Percentiles rank a stretch among this genome's conserved stretches.
Conservation (phyloP, 2,329 filamentous ascomycete genomes). For the Leptodontidium sp. region DNA sequence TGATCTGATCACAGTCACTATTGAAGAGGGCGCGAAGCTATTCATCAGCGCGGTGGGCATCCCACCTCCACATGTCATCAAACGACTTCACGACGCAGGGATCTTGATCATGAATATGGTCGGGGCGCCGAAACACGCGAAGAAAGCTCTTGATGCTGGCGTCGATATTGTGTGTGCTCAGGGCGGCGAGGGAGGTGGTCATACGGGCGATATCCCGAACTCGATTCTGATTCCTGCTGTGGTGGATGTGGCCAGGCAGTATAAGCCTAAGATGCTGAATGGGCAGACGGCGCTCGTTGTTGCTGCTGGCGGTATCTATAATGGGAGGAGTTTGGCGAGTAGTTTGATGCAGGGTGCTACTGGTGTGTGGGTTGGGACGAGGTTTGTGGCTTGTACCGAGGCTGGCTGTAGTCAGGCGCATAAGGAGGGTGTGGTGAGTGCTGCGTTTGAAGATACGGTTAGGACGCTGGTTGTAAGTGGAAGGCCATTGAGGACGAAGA, state of each 20-base stretch:
- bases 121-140: constrained; percentile 87
- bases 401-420: constrained; percentile 83
- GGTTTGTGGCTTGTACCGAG: constrained; percentile 86
- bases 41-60: constrained; percentile 92
- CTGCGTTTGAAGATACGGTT: constrained; percentile 80
- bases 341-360: constrained; percentile 87
- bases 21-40: constrained; percentile 81
- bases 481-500: constrained; percentile 79
- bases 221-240: constrained; percentile 88
- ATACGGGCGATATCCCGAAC: constrained; percentile 87
- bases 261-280: constrained; percentile 67
- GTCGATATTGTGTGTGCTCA: constrained; percentile 94
- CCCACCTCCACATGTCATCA: constrained; percentile 76
- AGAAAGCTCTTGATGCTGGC: constrained; percentile 85
- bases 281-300: constrained; percentile 80
- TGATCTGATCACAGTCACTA: constrained; percentile 85
- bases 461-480: constrained; percentile 85
- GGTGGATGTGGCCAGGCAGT: constrained; percentile 77
- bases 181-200: constrained; percentile 91
- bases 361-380: constrained; percentile 93
- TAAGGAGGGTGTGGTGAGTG: constrained; percentile 84
- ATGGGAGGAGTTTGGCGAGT: constrained; percentile 81
- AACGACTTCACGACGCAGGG: constrained; percentile 78
- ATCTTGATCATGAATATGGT: constrained; percentile 98
- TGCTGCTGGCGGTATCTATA: constrained; percentile 86